A percentile compares a stretch with the other conserved stretches of the same genome.
Evolutionary conservation across 345 rosid genomes (phyloP).

Genomic region (Cardamine resedifolia): DNA sequence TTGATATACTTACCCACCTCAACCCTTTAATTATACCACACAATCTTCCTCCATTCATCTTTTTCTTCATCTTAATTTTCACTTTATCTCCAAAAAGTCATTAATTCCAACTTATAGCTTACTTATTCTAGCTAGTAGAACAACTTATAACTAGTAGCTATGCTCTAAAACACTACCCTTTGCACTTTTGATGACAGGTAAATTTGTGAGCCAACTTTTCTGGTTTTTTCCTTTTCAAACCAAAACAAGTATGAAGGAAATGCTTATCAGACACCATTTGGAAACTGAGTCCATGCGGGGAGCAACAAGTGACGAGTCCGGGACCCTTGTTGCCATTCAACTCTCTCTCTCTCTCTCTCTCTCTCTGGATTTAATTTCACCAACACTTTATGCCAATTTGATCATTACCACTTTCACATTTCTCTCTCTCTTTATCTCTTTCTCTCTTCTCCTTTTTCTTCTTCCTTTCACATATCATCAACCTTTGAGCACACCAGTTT

Average conservation of each 20-base stretch:
- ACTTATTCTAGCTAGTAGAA: no score
- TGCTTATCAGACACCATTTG: constrained; percentile 32
- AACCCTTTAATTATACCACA: constrained; percentile 1
- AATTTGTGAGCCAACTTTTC: not conserved
- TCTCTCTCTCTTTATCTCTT: constrained; percentile 4
- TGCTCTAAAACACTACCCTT: not conserved
- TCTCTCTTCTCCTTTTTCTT: constrained; percentile 7
- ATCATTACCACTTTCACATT: constrained; percentile 34
- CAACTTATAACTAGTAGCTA: not conserved
- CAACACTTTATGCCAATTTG: constrained; percentile 26
- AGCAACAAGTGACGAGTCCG: constrained; percentile 44
- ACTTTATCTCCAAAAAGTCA: not conserved
- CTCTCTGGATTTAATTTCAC: constrained; percentile 21
- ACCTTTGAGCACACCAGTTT: constrained; percentile 37
- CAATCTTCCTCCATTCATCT: not conserved
- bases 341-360: constrained; percentile 33
- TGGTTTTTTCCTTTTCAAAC: constrained; percentile 7
- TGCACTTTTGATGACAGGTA: not conserved
- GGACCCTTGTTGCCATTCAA: constrained; percentile 41
- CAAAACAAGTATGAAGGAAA: constrained; percentile 1
- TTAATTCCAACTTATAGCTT: constrained; percentile 18
- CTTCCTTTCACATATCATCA: constrained; percentile 26
- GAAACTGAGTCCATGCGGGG: constrained; percentile 35
- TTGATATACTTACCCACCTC: constrained; percentile 15
- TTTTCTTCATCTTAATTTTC: not conserved